Evolutionary conservation across 495 filamentous ascomycete species (phyloP).

Genomic region (Hypoxylon rickii): DNA sequence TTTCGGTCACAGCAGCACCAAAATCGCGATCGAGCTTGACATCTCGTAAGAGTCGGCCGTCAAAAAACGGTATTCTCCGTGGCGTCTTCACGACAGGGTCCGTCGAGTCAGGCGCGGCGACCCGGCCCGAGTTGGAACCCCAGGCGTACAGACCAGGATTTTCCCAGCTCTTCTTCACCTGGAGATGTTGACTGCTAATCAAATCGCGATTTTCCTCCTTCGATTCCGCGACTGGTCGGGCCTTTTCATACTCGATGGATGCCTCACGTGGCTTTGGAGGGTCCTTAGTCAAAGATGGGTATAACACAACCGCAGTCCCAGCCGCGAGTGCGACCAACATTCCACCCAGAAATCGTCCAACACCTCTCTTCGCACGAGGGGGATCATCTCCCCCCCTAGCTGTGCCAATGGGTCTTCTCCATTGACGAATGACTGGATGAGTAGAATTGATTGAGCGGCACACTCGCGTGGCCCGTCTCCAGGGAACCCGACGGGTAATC

Average conservation of each 20-base stretch:
- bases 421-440: conserved; percentile 29
- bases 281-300: conserved; percentile 22
- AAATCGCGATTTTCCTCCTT: conserved; percentile 73
- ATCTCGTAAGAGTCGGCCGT: conserved; percentile 82
- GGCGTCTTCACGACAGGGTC: conserved; percentile 79
- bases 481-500: conserved; percentile 27
- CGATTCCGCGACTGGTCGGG: conserved; percentile 54
- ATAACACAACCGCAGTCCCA: conserved; percentile 28
- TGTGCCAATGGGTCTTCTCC: conserved; percentile 39
- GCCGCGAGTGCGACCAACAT: conserved; percentile 27
- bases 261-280: conserved; percentile 38
- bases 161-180: conserved; percentile 87
- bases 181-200: conserved; percentile 76
- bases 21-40: conserved; percentile 82
- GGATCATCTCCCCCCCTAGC: background rate
- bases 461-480: conserved; percentile 31
- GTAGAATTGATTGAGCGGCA: conserved; percentile 13
- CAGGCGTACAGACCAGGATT: conserved; percentile 90
- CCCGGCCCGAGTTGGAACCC: conserved; percentile 85
- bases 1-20: conserved; percentile 87
- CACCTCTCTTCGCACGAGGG: conserved; percentile 3
- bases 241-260: conserved; percentile 64
- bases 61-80: conserved; percentile 78
- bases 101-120: conserved; percentile 81
- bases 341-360: conserved; percentile 17